These are phyloP conservation scores for Globisporangium nodosum DNA, from an alignment of 352 stramenopile genomes.

Conservation along the genomic window DNA sequence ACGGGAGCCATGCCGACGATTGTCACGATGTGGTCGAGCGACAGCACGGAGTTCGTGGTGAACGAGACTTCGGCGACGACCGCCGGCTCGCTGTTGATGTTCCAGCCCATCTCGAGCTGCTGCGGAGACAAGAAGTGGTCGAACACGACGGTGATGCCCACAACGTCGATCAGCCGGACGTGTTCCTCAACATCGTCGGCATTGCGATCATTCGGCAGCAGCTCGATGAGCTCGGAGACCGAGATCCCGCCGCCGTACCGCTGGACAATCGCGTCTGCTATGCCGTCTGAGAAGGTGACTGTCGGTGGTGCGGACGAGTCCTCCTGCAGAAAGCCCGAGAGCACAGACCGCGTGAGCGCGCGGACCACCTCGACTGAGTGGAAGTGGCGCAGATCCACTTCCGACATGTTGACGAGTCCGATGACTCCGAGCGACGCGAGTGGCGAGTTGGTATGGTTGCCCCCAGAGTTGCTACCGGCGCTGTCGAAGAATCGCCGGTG, in stretches of 20 bases:
- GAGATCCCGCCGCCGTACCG: too few relatives aligned
- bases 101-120: slow-evolving; percentile 28
- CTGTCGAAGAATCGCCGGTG: too few relatives aligned
- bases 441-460: too few relatives aligned
- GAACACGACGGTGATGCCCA: neutral
- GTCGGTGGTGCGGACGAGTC: too few relatives aligned
- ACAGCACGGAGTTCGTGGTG: slow-evolving; percentile 7
- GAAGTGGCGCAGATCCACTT: slow-evolving; percentile 32
- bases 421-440: slow-evolving; percentile 5
- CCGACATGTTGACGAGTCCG: slow-evolving; percentile 17
- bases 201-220: neutral
- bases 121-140: slow-evolving; percentile 21
- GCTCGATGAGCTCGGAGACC: too few relatives aligned
- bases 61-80: slow-evolving; percentile 38
- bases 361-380: slow-evolving; percentile 22
- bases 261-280: too few relatives aligned
- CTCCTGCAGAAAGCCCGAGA: too few relatives aligned
- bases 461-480: too few relatives aligned
- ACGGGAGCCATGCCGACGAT: slow-evolving; percentile 27
- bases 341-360: slow-evolving; percentile 12
- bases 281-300: too few relatives aligned
- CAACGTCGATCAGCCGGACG: too few relatives aligned
- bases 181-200: too few relatives aligned
- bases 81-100: slow-evolving; percentile 30
- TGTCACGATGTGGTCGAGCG: too few relatives aligned